phyloP scores from a whole-genome alignment of 371 early-diverging fungal species.

The Mycotypha africana region DNA sequence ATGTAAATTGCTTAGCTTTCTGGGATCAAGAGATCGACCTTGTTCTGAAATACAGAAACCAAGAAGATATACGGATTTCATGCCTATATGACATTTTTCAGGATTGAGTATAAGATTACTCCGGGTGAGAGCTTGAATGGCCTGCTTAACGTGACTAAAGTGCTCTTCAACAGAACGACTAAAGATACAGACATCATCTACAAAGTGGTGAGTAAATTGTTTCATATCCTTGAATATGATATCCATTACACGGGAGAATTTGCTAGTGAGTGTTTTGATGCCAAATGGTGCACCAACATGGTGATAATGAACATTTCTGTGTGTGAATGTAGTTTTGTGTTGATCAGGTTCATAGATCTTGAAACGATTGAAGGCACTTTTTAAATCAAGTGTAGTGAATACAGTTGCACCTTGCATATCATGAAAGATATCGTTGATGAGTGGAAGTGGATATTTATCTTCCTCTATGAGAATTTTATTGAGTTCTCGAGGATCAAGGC shows the following conservation, averaged over 20 bases:
- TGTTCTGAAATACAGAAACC: constrained; percentile 7
- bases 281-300: constrained; percentile 8
- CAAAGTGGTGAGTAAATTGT: constrained; percentile 2
- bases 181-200: constrained; percentile 12
- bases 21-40: constrained; percentile 7
- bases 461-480: constrained; percentile 1
- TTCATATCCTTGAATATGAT: constrained; percentile 7
- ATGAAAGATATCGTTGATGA: constrained; percentile 5
- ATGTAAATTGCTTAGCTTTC: constrained; percentile 7
- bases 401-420: not conserved
- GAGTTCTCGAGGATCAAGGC: constrained; percentile 1
- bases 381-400: constrained; percentile 4
- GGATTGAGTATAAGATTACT: constrained; percentile 10
- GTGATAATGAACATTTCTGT: constrained; percentile 4
- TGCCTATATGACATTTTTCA: constrained; percentile 12
- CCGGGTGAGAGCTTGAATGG: constrained; percentile 3
- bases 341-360: not conserved
- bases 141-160: constrained; percentile 5
- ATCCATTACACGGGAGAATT: constrained; percentile 2
- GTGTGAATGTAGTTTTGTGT: constrained; percentile 7
- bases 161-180: constrained; percentile 3
- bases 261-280: not conserved
- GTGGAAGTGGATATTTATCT: not conserved
- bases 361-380: constrained; percentile 2
- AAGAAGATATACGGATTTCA: constrained; percentile 1